Percentiles rank a stretch among this genome's conserved stretches.
Evolutionary conservation across 2,329 filamentous ascomycete species (phyloP).

Genomic region (Colletotrichum acutatum): DNA sequence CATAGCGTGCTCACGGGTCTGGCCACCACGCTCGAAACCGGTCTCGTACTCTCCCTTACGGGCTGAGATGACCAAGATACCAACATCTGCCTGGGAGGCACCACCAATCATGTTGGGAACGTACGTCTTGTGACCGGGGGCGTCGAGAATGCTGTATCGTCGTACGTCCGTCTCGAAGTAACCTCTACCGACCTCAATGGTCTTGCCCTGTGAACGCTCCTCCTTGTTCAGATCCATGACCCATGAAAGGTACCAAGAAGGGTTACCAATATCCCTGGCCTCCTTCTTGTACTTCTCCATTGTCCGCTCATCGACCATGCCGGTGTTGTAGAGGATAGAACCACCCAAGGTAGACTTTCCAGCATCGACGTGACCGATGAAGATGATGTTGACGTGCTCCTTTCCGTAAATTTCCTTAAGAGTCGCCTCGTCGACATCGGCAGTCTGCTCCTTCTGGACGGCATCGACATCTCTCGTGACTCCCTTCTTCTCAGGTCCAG

Average conservation of each 20-base stretch:
- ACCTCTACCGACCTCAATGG: conserved; percentile 93
- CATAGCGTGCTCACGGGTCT: conserved; percentile 97
- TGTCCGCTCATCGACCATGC: conserved; percentile 99
- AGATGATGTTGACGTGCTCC: conserved; percentile 92
- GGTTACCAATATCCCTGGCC: conserved; percentile 93
- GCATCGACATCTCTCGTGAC: conserved; percentile 78
- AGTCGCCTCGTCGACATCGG: conserved; percentile 77
- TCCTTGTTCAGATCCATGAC: conserved; percentile 97
- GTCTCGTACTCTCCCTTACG: conserved; percentile 99
- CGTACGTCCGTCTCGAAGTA: conserved; percentile 98
- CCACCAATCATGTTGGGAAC: conserved; percentile 99
- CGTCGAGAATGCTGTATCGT: conserved; percentile 95
- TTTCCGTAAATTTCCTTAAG: conserved; percentile 97
- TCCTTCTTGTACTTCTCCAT: conserved; percentile 98
- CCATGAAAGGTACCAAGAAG: conserved; percentile 99
- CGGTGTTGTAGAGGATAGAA: conserved; percentile 90
- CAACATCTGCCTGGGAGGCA: conserved; percentile 91
- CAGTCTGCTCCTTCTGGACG: conserved; percentile 83
- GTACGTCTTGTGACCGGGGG: conserved; percentile 97
- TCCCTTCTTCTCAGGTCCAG: conserved; percentile 65
- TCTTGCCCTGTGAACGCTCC: conserved; percentile 96
- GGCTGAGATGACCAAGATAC: conserved; percentile 94
- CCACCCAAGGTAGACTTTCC: conserved; percentile 97
- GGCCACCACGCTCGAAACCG: conserved; percentile 94
- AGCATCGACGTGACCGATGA: conserved; percentile 97